Base-by-base conservation (phyloP, 2,329 filamentous ascomycete genomes). In the Thelonectria olida region DNA sequence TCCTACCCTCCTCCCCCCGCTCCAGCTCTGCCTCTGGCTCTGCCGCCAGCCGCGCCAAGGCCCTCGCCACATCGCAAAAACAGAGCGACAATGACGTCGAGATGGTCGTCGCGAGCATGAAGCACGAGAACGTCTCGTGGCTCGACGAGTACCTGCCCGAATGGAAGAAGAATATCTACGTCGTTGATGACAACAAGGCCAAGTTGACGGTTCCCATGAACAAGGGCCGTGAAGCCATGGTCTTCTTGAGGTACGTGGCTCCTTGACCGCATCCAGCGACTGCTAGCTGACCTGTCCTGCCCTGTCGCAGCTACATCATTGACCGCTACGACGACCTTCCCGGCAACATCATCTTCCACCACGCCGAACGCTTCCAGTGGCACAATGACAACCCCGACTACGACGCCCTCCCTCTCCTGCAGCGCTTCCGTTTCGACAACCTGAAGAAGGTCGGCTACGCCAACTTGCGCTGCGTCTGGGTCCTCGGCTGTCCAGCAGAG, bases 381-480 rank as follows among this genome's bases (percentile, higher is more conserved):
- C 84, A 86, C 72, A 84, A 83, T 69, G 83, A 85, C 68, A 79
- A 82, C 53, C 81, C 82, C 7, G 76, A 84, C 52, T 82, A 86
- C 76, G 84, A 86, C 69, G 83, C 81, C n/a, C 79, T 86, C 17
- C 75, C 78, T 3, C 78, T 82, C 3, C 80, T 88, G 58, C 80
- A 78, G 50, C 75, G 75, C 38, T 78, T 88, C 15, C 80, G 80
- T 23, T 71, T 84, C 20, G 73, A 81, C 19, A 81, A 84, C 58
- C 78, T 89, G n/a, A 79, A 81, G 48, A 73, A 79, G 53, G 77
- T 81, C 51, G 87, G 86, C 45, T 89, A 88, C 70, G 82, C 84
- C 64, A 89, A 89, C 68, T 79, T 89, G 51, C 83, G 87, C 52
- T 89, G 87, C 71, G 83, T 83, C 64, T 85, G 82, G 83, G 77